Base-by-base conservation (phyloP, 202 grass and related monocot species). In the Sporobolus alterniflorus region DNA sequence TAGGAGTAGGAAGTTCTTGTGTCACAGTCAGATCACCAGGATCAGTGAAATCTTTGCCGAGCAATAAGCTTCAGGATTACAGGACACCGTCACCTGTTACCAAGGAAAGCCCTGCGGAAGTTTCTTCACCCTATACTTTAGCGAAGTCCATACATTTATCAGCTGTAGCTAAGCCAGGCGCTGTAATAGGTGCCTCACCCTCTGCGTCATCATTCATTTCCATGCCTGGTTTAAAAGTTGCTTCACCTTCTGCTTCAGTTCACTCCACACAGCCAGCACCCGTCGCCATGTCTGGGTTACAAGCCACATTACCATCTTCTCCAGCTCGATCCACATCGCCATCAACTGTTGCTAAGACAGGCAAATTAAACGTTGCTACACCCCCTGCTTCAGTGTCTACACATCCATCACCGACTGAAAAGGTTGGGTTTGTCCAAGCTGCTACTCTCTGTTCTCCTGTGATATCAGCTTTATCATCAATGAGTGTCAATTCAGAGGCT, bases 1-100 rank as follows among this genome's bases (percentile, higher is more conserved):
- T 72, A 46, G 78, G 78, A 87, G 22, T 43, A 33, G 26, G 9
- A 64, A 71, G 64, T 18, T 30, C 48, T 47, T 61, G 36, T 79
- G 61, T 42, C 5, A 32, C 48, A n/a, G 44, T 40, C 16, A 51
- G 18, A 36, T 47, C 86, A 20, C 74, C 49, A 48, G 59, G 48
- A 83, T 14, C 44, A 56, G 15, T 55, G 44, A 64, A 77, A 18
- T 64, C 73, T 65, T 82, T 32, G 4, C 17, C 65, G 44, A 47
- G 11, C 21, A 63, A 54, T 66, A 64, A 33, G 21, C 11, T 46
- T 56, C 69, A 77, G 20, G 44, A 56, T 21, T 20, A 28, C 67
- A 36, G 20, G 55, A 73, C 47, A 12, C 56, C 21, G 1, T 59
- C 67, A 41, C 44, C 40, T 41, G 13, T 59, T 56, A 66, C 63